These are phyloP conservation scores for Nemophila menziesii DNA, from an alignment of 257 asterid species.

Conservation along the genomic window DNA sequence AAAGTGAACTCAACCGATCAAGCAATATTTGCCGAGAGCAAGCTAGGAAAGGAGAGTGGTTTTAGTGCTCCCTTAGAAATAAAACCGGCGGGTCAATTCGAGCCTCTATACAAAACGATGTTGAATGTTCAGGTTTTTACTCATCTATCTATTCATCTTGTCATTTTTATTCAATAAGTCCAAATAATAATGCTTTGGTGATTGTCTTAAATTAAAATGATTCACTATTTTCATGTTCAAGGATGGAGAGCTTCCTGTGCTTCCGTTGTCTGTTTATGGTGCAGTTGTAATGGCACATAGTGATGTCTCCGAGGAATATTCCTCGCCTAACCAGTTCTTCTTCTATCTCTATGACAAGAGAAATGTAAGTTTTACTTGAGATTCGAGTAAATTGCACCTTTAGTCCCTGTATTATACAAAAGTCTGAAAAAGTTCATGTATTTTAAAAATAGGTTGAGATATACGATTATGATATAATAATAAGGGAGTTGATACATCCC, in stretches of 20 bases:
- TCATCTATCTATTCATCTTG: not conserved
- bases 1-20: conserved; percentile 67
- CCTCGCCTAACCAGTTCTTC: conserved; percentile 96
- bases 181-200: no score
- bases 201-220: not conserved
- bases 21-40: conserved; percentile 67
- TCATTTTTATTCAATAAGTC: not conserved
- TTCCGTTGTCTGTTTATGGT: conserved; percentile 89
- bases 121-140: conserved; percentile 63
- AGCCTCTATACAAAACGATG: conserved; percentile 83
- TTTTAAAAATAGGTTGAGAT: no score
- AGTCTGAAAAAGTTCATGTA: no score
- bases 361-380: conserved; percentile 42
- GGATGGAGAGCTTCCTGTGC: conserved; percentile 98
- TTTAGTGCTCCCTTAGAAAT: conserved; percentile 76
- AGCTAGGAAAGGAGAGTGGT: conserved; percentile 45
- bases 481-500: no score
- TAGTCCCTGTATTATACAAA: no score
- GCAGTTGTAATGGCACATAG: conserved; percentile 90
- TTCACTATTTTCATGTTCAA: conserved; percentile 18
- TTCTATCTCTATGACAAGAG: conserved; percentile 91
- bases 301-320: conserved; percentile 66
- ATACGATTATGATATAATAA: no score
- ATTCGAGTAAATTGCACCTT: no score
- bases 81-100: conserved; percentile 90